Conservation (phyloP, 768 basidiomycete species). For the Coprinopsis sp. region DNA sequence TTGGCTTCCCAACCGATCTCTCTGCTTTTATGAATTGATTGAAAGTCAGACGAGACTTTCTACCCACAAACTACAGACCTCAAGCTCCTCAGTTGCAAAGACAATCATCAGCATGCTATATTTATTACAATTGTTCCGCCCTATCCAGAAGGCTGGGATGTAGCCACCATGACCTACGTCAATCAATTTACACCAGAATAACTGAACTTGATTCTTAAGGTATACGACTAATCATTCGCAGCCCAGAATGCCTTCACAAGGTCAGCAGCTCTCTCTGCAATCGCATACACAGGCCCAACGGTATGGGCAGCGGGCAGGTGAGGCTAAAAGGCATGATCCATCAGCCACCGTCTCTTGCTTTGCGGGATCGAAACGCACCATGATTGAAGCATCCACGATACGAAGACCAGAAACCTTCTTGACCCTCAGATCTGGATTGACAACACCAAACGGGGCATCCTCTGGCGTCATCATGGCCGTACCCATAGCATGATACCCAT, state of each 20-base stretch:
- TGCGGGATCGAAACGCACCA: conserved; percentile 20
- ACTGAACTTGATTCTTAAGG: too few species aligned
- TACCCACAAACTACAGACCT: too few species aligned
- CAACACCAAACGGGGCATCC: conserved; percentile 27
- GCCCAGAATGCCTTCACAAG: not conserved
- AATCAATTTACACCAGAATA: too few species aligned
- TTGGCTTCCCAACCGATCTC: too few species aligned
- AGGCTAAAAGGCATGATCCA: not conserved
- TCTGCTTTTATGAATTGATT: too few species aligned
- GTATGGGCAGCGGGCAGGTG: conserved; percentile 1
- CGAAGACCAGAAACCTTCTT: conserved; percentile 31
- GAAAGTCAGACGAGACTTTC: too few species aligned
- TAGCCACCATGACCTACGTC: too few species aligned
- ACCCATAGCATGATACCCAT: conserved; percentile 14
- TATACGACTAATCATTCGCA: not conserved
- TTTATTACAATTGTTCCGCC: too few species aligned
- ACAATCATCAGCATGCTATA: too few species aligned
- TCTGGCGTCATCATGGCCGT: conserved; percentile 29
- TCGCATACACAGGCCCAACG: conserved; percentile 7
- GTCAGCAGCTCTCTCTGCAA: conserved; percentile 13
- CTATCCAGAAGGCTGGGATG: too few species aligned
- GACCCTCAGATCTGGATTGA: conserved; percentile 32
- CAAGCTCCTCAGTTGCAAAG: too few species aligned
- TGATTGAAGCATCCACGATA: conserved; percentile 35
- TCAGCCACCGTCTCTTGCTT: not conserved